Conservation (phyloP, 305 asterid genomes). For the Plantago rigida region DNA sequence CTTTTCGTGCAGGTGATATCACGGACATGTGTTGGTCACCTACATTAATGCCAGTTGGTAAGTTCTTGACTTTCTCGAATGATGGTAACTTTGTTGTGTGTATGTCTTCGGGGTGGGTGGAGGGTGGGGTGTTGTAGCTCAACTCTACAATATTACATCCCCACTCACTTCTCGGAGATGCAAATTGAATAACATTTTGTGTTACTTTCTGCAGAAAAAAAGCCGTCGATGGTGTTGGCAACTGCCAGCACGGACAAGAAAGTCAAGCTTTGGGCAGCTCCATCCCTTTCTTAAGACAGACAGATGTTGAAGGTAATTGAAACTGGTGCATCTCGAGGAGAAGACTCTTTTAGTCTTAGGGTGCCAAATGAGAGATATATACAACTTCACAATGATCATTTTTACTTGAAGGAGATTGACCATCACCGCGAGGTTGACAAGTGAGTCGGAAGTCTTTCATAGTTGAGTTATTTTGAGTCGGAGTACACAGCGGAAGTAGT, state of each 20-base stretch:
- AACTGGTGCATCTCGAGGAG: slow-evolving; percentile 12
- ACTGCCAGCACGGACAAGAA: slow-evolving; percentile 87
- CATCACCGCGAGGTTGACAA: background rate
- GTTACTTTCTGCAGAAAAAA: slow-evolving; percentile 43
- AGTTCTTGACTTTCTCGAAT: background rate
- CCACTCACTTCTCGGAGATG: background rate
- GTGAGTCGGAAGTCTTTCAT: background rate
- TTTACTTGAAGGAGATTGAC: too few species aligned
- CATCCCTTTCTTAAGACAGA: slow-evolving; percentile 32
- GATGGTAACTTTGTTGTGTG: background rate
- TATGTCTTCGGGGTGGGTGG: background rate
- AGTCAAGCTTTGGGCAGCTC: slow-evolving; percentile 90
- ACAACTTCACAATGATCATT: slow-evolving; percentile 13
- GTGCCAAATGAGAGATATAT: slow-evolving; percentile 9
- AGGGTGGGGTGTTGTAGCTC: background rate
- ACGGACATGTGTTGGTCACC: slow-evolving; percentile 87
- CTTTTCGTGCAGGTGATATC: slow-evolving; percentile 60
- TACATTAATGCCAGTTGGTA: slow-evolving; percentile 49
- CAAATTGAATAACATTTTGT: background rate
- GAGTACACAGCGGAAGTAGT: slow-evolving; percentile 1
- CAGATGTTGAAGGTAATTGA: slow-evolving; percentile 1
- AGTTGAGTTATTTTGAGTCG: slow-evolving; percentile 13
- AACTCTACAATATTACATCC: too few species aligned
- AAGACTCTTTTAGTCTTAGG: slow-evolving; percentile 10
- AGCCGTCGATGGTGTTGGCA: slow-evolving; percentile 47